These are phyloP conservation scores for Melanopsichium pennsylvanicum DNA, from an alignment of 1,284 basidiomycete genomes.

Conservation along the genomic window DNA sequence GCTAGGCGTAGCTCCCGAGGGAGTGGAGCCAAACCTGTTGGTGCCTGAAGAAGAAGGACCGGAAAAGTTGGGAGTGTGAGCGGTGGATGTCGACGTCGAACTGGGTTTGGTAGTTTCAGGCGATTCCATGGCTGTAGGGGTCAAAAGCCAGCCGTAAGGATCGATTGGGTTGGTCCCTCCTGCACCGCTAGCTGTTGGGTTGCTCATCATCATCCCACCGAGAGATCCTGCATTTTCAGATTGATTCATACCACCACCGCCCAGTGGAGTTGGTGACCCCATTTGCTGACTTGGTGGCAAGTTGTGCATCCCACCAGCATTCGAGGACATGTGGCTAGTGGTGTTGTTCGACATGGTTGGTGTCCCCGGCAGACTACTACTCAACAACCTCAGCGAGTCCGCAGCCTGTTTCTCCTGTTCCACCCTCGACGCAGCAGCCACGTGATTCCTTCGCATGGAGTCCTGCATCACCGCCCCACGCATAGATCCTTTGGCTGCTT, in stretches of 20 bases:
- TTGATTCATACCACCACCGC: background rate
- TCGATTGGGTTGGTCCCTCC: slow-evolving; percentile 33
- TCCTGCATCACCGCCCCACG: slow-evolving; percentile 39
- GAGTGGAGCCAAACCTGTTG: slow-evolving; percentile 4
- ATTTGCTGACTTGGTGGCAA: slow-evolving; percentile 21
- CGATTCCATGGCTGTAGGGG: slow-evolving; percentile 30
- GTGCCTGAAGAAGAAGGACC: too few species aligned
- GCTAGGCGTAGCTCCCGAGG: background rate
- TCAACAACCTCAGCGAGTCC: slow-evolving; percentile 37
- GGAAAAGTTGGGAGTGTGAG: slow-evolving; percentile 25
- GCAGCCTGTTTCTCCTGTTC: slow-evolving; percentile 41
- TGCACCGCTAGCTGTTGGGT: background rate
- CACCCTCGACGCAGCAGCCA: slow-evolving; percentile 13
- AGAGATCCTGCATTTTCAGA: slow-evolving; percentile 6
- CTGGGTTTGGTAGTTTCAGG: slow-evolving; percentile 22
- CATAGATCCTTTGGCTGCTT: slow-evolving; percentile 42
- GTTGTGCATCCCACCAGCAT: slow-evolving; percentile 4
- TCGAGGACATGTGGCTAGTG: background rate
- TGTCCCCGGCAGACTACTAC: slow-evolving; percentile 30
- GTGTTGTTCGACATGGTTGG: slow-evolving; percentile 29
- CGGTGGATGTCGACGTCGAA: slow-evolving; percentile 13
- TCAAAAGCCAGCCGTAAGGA: slow-evolving; percentile 46
- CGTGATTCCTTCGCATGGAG: slow-evolving; percentile 16
- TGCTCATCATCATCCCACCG: background rate
- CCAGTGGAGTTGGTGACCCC: slow-evolving; percentile 10